Percentiles rank a stretch among this genome's conserved stretches.
These are phyloP conservation scores for Mycena amicta DNA, from an alignment of 768 basidiomycete species.

Conservation along the genomic window DNA sequence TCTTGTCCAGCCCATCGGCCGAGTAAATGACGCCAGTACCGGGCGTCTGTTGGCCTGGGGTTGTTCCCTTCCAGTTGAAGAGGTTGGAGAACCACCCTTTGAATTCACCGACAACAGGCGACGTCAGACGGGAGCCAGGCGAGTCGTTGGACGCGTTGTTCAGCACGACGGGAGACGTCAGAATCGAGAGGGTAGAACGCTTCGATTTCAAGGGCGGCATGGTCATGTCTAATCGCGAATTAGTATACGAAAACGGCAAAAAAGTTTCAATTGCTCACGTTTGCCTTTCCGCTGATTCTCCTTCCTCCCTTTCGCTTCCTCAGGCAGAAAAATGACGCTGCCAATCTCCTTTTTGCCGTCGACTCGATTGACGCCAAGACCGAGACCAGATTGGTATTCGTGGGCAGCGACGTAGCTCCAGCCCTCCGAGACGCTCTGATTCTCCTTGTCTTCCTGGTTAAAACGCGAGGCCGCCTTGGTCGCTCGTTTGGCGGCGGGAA, in stretches of 20 bases:
- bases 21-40: slow-evolving; percentile 53
- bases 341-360: slow-evolving; percentile 47
- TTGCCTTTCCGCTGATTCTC: slow-evolving; percentile 56
- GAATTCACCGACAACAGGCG: slow-evolving; percentile 81
- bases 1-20: slow-evolving; percentile 53
- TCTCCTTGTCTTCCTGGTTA: slow-evolving; percentile 46
- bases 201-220: slow-evolving; percentile 49
- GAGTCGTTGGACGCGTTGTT: slow-evolving; percentile 40
- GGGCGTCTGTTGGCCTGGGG: slow-evolving; percentile 37
- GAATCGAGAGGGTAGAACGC: slow-evolving; percentile 44
- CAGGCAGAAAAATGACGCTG: slow-evolving; percentile 44
- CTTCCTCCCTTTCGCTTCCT: slow-evolving; percentile 38
- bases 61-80: slow-evolving; percentile 85
- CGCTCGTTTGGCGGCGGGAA: not conserved
- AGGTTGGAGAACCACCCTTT: slow-evolving; percentile 95
- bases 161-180: slow-evolving; percentile 52
- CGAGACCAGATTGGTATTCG: slow-evolving; percentile 32
- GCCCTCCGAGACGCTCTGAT: slow-evolving; percentile 36
- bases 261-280: slow-evolving; percentile 44
- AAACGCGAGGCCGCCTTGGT: slow-evolving; percentile 17
- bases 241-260: not conserved
- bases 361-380: slow-evolving; percentile 37
- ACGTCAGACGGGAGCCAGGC: slow-evolving; percentile 46
- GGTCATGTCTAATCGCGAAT: slow-evolving; percentile 18
- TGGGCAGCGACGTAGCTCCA: slow-evolving; percentile 42